phyloP scores from a whole-genome alignment of 495 filamentous ascomycete genomes.

The Umbilicaria muhlenbergii region DNA sequence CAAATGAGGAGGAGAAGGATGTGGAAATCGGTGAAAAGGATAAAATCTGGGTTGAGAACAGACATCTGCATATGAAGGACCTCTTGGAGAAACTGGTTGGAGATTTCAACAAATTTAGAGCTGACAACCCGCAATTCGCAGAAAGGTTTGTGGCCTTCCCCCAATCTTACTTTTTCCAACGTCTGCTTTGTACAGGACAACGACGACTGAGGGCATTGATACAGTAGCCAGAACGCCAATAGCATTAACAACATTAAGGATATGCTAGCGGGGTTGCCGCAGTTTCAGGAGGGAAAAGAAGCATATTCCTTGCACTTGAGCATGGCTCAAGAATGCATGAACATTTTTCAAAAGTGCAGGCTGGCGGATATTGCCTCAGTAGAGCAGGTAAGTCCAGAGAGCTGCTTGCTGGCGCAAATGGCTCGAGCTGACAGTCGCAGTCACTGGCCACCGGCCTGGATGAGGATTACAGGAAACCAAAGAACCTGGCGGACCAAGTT shows the following conservation, averaged over 20 bases:
- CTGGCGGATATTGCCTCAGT: slow-evolving; percentile 72
- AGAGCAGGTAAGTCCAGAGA: slow-evolving; percentile 40
- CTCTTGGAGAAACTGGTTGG: slow-evolving; percentile 84
- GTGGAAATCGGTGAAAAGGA: slow-evolving; percentile 83
- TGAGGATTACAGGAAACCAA: slow-evolving; percentile 82
- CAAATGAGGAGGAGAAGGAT: slow-evolving; percentile 62
- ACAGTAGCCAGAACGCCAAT: slow-evolving; percentile 40
- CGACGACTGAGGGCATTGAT: not conserved
- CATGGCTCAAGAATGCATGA: slow-evolving; percentile 99
- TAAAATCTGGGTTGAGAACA: slow-evolving; percentile 81
- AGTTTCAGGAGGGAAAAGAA: slow-evolving; percentile 90
- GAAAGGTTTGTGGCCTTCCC: slow-evolving; percentile 33
- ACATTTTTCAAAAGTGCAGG: slow-evolving; percentile 68
- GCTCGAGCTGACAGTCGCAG: slow-evolving; percentile 20
- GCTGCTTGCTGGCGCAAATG: not conserved
- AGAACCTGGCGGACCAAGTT: slow-evolving; percentile 70
- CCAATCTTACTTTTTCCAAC: not conserved
- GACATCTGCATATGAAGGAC: slow-evolving; percentile 95
- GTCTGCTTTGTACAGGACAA: too few relatives aligned
- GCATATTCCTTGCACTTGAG: slow-evolving; percentile 86
- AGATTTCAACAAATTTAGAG: slow-evolving; percentile 83
- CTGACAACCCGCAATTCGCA: slow-evolving; percentile 86
- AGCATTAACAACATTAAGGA: slow-evolving; percentile 88
- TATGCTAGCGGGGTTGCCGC: slow-evolving; percentile 87
- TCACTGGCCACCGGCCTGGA: slow-evolving; percentile 82